A percentile compares a stretch with the other conserved stretches of the same genome.
These are phyloP conservation scores for Paralagenidium karlingii DNA, from an alignment of 352 stramenopile genomes.

Conservation along the genomic window DNA sequence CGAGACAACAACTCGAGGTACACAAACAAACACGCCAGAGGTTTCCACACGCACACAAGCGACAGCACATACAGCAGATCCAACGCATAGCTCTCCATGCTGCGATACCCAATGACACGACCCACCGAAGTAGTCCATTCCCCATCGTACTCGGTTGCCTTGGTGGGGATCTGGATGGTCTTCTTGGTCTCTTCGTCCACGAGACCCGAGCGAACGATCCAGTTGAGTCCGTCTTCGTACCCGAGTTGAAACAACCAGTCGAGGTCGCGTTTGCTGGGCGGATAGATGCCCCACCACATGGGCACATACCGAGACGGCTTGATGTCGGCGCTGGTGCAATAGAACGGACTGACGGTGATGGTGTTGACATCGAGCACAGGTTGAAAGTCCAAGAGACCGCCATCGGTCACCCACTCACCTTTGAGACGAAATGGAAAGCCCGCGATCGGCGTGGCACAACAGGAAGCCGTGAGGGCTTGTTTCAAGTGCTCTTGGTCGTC, in stretches of 20 bases:
- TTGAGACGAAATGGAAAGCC: conserved; percentile 74
- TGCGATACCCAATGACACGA: conserved; percentile 61
- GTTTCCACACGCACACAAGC: conserved; percentile 70
- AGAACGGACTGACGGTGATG: conserved; percentile 75
- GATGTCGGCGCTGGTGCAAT: conserved; percentile 80
- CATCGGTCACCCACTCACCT: conserved; percentile 80
- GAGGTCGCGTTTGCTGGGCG: conserved; percentile 46
- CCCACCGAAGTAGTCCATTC: conserved; percentile 67
- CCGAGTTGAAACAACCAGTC: conserved; percentile 79
- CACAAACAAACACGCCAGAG: conserved; percentile 57
- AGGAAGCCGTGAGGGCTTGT: conserved; percentile 58
- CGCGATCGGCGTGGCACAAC: conserved; percentile 64
- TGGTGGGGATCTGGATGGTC: conserved; percentile 10
- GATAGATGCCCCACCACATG: conserved; percentile 77
- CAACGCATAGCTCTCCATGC: conserved; percentile 47
- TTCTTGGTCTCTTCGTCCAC: too few relatives aligned
- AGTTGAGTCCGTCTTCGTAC: conserved; percentile 64
- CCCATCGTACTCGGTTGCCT: conserved; percentile 31
- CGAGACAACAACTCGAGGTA: conserved; percentile 75
- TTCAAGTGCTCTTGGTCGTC: conserved; percentile 42
- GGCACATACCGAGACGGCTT: conserved; percentile 84
- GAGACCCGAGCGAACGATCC: conserved; percentile 36
- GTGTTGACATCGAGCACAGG: conserved; percentile 58
- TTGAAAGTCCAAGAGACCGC: conserved; percentile 74
- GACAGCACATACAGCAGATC: conserved; percentile 61